phyloP scores from a whole-genome alignment of 768 basidiomycete species.

The Dentipellis sp. region DNA sequence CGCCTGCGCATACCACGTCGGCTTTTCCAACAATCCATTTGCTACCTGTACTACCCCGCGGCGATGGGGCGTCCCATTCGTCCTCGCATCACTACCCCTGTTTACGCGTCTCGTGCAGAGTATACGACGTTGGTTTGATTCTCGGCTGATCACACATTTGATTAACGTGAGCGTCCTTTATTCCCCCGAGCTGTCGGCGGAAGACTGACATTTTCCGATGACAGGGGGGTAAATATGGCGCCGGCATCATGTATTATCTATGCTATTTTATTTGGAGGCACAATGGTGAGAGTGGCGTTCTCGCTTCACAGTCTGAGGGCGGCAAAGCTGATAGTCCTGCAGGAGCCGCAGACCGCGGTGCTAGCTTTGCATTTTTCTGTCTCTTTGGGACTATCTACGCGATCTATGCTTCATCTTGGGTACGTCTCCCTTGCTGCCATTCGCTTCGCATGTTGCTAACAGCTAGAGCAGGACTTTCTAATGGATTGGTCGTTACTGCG shows the following conservation, averaged over 20 bases:
- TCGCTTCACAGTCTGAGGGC: not conserved
- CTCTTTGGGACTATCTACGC: conserved; percentile 55
- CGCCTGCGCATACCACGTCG: conserved; percentile 58
- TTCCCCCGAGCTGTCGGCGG: not conserved
- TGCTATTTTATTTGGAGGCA: conserved; percentile 77
- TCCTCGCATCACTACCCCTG: conserved; percentile 58
- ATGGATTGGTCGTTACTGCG: conserved; percentile 90
- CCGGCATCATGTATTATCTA: conserved; percentile 54
- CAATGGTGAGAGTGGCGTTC: conserved; percentile 30
- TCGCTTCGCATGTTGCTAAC: not conserved
- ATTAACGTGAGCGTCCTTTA: conserved; percentile 65
- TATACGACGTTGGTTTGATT: conserved; percentile 80
- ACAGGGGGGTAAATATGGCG: conserved; percentile 79
- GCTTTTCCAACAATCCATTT: conserved; percentile 41
- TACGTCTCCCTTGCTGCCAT: conserved; percentile 23
- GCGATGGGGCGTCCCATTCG: conserved; percentile 53
- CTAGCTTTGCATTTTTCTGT: conserved; percentile 58
- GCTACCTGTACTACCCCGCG: conserved; percentile 35
- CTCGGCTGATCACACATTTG: conserved; percentile 63
- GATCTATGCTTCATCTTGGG: conserved; percentile 73
- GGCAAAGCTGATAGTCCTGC: not conserved
- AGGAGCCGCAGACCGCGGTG: conserved; percentile 11
- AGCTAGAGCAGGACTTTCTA: conserved; percentile 50
- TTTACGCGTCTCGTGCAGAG: conserved; percentile 78
- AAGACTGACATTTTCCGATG: not conserved